Evolutionary conservation across 441 rosid species (phyloP).

Genomic region (Brassica hybrid): DNA sequence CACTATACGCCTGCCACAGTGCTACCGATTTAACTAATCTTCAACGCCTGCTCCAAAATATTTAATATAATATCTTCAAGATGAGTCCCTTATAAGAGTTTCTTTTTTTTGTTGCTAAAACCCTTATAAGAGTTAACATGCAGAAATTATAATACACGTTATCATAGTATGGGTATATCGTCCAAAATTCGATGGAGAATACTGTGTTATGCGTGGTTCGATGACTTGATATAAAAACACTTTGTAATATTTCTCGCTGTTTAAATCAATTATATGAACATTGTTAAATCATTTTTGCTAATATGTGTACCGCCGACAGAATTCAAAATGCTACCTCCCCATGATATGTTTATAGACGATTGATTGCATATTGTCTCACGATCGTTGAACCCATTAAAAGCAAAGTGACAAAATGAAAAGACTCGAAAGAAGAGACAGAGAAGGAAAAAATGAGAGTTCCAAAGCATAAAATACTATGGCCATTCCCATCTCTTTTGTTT

Average conservation of each 20-base stretch:
- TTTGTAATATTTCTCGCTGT: background rate
- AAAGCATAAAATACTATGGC: conserved; percentile 33
- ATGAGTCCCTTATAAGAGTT: too few species aligned
- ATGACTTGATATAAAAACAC: background rate
- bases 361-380: conserved; percentile 33
- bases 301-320: conserved; percentile 11
- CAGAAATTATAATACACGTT: background rate
- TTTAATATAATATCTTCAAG: background rate
- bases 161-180: background rate
- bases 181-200: background rate
- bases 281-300: background rate
- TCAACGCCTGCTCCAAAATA: conserved; percentile 13
- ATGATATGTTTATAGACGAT: conserved; percentile 5
- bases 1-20: conserved; percentile 28
- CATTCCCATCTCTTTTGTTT: conserved; percentile 38
- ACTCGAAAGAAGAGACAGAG: conserved; percentile 26
- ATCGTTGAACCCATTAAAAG: conserved; percentile 33
- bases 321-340: background rate
- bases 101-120: too few species aligned
- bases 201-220: background rate
- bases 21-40: conserved; percentile 31
- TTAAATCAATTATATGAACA: background rate
- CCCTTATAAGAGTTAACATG: background rate
- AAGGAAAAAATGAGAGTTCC: conserved; percentile 40
- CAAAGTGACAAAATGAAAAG: conserved; percentile 36